phyloP scores from a whole-genome alignment of 495 filamentous ascomycete species.

The Aspergillus saccharolyticus region DNA sequence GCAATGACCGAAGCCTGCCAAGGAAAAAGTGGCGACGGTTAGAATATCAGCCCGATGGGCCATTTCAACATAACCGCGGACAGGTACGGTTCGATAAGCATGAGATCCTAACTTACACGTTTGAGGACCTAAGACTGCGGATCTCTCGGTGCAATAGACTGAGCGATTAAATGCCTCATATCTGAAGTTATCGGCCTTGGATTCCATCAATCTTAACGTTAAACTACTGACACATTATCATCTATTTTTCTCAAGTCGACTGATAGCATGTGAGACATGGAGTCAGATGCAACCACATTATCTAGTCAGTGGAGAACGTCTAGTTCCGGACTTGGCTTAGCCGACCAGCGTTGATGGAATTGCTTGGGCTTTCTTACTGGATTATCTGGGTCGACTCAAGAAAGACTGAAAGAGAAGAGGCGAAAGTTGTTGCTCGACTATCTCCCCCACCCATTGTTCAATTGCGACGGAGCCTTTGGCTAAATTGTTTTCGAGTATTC shows the following conservation, averaged over 20 bases:
- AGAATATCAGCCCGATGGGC: neutral
- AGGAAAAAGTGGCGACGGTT: neutral
- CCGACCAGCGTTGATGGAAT: neutral
- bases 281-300: slow-evolving; percentile 14
- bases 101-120: neutral
- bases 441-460: neutral
- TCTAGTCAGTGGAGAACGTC: slow-evolving; percentile 7
- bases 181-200: neutral
- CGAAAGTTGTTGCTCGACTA: neutral
- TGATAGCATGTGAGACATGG: slow-evolving; percentile 17
- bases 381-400: neutral
- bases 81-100: slow-evolving; percentile 2
- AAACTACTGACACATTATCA: slow-evolving; percentile 4
- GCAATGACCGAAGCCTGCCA: neutral
- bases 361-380: slow-evolving; percentile 4
- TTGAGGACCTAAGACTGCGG: neutral
- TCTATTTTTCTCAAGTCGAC: neutral
- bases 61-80: neutral
- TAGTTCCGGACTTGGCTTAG: neutral
- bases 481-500: neutral
- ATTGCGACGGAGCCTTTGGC: too few relatives aligned
- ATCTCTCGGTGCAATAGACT: neutral
- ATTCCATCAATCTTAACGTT: neutral
- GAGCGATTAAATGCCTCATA: slow-evolving; percentile 1
- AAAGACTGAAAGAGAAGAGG: neutral